Conservation (phyloP, 257 asterid genomes). For the Paraleonurus japonicus region DNA sequence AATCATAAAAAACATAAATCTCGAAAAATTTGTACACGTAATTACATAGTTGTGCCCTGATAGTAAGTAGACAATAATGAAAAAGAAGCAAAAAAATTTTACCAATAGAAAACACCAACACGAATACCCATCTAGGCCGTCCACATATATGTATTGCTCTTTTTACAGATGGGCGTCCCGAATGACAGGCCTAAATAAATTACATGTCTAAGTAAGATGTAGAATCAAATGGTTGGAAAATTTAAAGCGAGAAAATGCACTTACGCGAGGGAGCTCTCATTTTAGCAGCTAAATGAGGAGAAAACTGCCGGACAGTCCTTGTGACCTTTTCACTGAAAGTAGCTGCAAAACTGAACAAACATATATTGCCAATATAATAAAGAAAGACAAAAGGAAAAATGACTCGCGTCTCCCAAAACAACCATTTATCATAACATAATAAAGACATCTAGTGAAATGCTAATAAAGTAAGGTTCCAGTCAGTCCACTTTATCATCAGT, state of each 20-base stretch:
- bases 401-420: background rate
- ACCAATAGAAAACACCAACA: conserved; percentile 61
- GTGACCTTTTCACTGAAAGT: conserved; percentile 88
- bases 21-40: background rate
- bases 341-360: conserved; percentile 76
- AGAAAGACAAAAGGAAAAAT: background rate
- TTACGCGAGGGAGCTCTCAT: conserved; percentile 92
- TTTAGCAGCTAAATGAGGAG: conserved; percentile 97
- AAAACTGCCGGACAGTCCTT: conserved; percentile 81
- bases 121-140: conserved; percentile 86
- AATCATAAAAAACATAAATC: conserved; percentile 12
- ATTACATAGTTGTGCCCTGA: conserved; percentile 8
- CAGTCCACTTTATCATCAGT: background rate
- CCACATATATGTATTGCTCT: conserved; percentile 82
- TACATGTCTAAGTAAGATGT: conserved; percentile 27
- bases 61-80: conserved; percentile 4
- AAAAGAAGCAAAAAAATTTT: background rate
- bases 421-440: background rate
- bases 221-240: conserved; percentile 12
- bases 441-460: background rate
- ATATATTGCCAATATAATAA: conserved; percentile 28
- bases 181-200: conserved; percentile 72
- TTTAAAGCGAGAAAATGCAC: conserved; percentile 26
- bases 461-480: background rate
- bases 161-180: conserved; percentile 86